phyloP scores from a whole-genome alignment of 1,284 basidiomycete genomes.

The Malassezia sympodialis region DNA sequence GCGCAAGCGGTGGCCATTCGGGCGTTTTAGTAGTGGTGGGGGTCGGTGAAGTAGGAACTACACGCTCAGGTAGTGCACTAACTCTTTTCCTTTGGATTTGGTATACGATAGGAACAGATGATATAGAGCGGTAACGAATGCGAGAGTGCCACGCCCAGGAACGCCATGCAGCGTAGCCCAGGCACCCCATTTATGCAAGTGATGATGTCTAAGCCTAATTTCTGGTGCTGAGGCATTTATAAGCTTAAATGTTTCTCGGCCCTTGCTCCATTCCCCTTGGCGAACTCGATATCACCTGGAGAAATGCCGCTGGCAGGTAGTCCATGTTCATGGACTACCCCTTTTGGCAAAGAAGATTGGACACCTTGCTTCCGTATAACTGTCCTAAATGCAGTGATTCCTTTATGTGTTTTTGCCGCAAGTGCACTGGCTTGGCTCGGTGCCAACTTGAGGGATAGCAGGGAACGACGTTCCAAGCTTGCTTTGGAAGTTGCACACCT shows the following conservation, averaged over 20 bases:
- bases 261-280: background rate
- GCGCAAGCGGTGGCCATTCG: slow-evolving; percentile 38
- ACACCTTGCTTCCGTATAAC: slow-evolving; percentile 9
- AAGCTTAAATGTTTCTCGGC: background rate
- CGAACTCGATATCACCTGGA: background rate
- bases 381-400: slow-evolving; percentile 4
- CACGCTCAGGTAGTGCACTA: slow-evolving; percentile 1
- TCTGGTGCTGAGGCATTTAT: background rate
- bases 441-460: background rate
- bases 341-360: slow-evolving; percentile 12
- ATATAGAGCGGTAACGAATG: background rate
- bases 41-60: background rate
- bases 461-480: background rate
- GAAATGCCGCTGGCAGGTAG: background rate
- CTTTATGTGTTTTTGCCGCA: background rate
- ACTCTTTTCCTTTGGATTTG: background rate
- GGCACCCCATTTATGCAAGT: background rate
- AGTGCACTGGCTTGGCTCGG: background rate
- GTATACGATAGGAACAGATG: background rate
- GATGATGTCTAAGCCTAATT: background rate
- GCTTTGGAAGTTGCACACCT: slow-evolving; percentile 11
- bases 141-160: background rate
- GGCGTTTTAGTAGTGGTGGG: background rate
- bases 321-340: background rate
- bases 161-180: background rate